Evolutionary conservation across 179 eudicot genomes (phyloP), one percentile per base, ranked within the genome.

Genomic region (Vitellaria paradoxa): DNA sequence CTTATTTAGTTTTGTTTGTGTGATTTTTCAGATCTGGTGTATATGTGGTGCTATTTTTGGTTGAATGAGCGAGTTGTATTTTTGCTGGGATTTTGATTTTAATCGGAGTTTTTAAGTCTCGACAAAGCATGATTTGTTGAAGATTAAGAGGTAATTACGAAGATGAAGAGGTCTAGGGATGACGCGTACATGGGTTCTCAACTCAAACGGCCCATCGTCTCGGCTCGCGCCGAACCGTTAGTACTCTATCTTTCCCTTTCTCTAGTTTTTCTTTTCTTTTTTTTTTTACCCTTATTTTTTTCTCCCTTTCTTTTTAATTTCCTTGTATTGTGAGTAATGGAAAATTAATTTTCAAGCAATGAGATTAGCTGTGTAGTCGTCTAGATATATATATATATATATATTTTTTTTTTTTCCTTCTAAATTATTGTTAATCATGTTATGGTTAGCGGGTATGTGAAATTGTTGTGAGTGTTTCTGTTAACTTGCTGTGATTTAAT

Each of bases 81-180:
- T 81, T 68, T 46, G 53, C 23, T 71, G 21, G 49, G 79, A 53
- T 78, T 70, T 67, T 42, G 78, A 63, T 66, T 68, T 30, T 63
- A 52, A 77, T 85, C 80, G 81, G 57, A 81, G 77, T 76, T 65
- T 67, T 52, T 64, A 13, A 49, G 23, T 53, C 45, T 65, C 45
- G 40, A 72, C 65, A 70, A 68, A 50, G 68, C 65, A 73, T 77
- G 79, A 72, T 78, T 80, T 76, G 21, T 78, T 72, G 82, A 70
- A 50, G 77, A 77, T 62, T 61, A 21, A 24, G 84, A 76, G 83
- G 71, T 55, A 60, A 49, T 66, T 71, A 26, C 26, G 70, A 88
- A 68, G 55, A 93, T 95, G 99, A 95, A 93, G 93, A 89, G 99
- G 85, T 86, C 87, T 50, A 84, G 93, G 77, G 98, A 94, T 45